Evolutionary conservation across 208 protist species (phyloP).

Genomic region (Trypanosoma theileri): DNA sequence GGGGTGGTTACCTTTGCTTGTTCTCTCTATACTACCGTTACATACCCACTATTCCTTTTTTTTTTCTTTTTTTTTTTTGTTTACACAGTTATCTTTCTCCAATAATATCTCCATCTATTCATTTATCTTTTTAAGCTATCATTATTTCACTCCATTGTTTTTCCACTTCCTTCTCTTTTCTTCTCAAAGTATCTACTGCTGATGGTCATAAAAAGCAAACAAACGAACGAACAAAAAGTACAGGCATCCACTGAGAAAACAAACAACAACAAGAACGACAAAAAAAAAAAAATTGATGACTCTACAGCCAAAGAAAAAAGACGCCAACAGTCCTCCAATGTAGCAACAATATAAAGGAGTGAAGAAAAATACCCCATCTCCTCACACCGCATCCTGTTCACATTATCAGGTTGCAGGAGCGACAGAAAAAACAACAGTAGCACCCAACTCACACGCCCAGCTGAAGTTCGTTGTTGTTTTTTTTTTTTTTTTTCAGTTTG

Average conservation of each 20-base stretch:
- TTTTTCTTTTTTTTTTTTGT: slow-evolving; percentile 3
- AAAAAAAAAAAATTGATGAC: background rate
- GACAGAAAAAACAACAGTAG: background rate
- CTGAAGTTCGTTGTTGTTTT: too few relatives aligned
- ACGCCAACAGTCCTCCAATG: background rate
- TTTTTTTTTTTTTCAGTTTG: too few relatives aligned
- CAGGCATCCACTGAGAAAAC: background rate
- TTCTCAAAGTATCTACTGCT: slow-evolving; percentile 6
- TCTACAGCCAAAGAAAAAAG: slow-evolving; percentile 2
- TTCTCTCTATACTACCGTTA: background rate
- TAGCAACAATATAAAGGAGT: background rate
- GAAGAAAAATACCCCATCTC: background rate
- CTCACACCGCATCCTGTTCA: too few relatives aligned
- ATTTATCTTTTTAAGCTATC: background rate
- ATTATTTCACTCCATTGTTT: slow-evolving; percentile 6
- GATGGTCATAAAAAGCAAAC: slow-evolving; percentile 10
- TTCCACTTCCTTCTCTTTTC: slow-evolving; percentile 3
- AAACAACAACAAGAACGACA: background rate
- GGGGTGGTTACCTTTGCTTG: too few relatives aligned
- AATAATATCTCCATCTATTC: background rate
- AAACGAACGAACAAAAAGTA: background rate
- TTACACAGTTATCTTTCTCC: background rate
- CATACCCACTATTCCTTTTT: background rate
- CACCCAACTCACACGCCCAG: too few relatives aligned
- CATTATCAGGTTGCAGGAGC: background rate